phyloP scores from a whole-genome alignment of 371 early-diverging fungal species.

The Fennellomyces sp. region DNA sequence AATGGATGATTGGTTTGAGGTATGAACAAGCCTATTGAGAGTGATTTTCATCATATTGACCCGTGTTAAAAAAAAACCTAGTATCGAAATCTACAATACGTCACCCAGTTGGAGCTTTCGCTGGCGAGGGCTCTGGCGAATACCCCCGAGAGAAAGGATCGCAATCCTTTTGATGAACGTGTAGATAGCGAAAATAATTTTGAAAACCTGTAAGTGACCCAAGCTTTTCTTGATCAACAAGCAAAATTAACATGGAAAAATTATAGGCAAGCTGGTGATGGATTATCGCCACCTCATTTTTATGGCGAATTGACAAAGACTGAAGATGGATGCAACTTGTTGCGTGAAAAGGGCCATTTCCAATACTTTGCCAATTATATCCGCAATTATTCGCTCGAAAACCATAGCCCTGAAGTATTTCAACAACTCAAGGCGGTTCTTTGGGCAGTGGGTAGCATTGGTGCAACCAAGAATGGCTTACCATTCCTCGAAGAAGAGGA shows the following conservation, averaged over 20 bases:
- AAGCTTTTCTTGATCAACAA: too few relatives aligned
- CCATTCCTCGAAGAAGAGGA: constrained; percentile 74
- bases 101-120: constrained; percentile 76
- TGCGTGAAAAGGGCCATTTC: constrained; percentile 73
- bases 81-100: constrained; percentile 81
- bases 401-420: constrained; percentile 37
- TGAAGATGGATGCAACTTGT: constrained; percentile 70
- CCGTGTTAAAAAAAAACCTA: constrained; percentile 21
- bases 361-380: constrained; percentile 62
- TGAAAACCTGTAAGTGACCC: constrained; percentile 37
- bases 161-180: constrained; percentile 53
- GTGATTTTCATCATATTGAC: not conserved
- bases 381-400: constrained; percentile 55
- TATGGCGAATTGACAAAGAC: constrained; percentile 86
- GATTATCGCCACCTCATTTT: constrained; percentile 74
- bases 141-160: constrained; percentile 42
- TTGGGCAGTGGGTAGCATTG: constrained; percentile 87
- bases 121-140: constrained; percentile 66
- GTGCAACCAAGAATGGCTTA: constrained; percentile 69
- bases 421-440: constrained; percentile 75
- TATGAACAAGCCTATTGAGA: constrained; percentile 21
- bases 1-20: constrained; percentile 86
- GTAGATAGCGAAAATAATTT: constrained; percentile 51
- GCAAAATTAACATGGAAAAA: too few relatives aligned
- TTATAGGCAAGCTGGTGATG: constrained; percentile 57